Percentiles rank a stretch among this genome's conserved stretches.
Evolutionary conservation across 2,329 filamentous ascomycete genomes (phyloP).

Genomic region (Sarocladium kiliense): DNA sequence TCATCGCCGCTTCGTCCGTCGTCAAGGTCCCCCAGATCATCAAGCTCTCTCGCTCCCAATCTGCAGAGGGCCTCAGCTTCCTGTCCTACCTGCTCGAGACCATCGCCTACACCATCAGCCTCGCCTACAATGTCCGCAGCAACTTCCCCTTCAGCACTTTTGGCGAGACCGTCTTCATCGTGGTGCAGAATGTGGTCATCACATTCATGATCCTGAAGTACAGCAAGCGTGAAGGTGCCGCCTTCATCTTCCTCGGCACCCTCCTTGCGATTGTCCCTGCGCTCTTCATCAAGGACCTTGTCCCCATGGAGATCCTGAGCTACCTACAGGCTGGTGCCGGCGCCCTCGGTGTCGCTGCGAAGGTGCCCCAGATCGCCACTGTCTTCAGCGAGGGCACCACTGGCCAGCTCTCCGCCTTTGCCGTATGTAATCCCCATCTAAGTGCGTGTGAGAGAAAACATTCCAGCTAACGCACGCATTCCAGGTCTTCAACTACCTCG

Average conservation of each 20-base stretch:
- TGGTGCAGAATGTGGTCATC: constrained; percentile 89
- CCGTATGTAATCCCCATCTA: constrained; percentile 54
- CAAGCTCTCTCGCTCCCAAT: constrained; percentile 79
- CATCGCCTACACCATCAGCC: constrained; percentile 75
- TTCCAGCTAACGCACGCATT: constrained; percentile 1
- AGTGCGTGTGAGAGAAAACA: no score
- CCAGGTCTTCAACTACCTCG: constrained; percentile 96
- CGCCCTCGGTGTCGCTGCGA: constrained; percentile 77
- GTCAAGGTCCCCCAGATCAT: constrained; percentile 97
- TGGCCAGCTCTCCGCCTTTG: constrained; percentile 93
- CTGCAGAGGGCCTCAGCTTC: constrained; percentile 80
- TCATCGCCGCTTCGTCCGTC: constrained; percentile 82
- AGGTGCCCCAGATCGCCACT: constrained; percentile 86
- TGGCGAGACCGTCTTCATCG: constrained; percentile 89
- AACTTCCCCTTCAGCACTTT: constrained; percentile 95
- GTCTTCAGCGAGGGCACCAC: constrained; percentile 84
- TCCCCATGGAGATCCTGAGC: constrained; percentile 62
- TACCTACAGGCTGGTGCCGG: constrained; percentile 83
- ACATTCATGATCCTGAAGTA: constrained; percentile 82
- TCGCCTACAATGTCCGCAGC: constrained; percentile 89
- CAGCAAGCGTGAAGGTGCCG: constrained; percentile 60
- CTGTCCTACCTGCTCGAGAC: constrained; percentile 92
- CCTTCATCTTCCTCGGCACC: constrained; percentile 72
- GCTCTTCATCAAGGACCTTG: constrained; percentile 61
- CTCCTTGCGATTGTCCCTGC: constrained; percentile 65